Base-by-base conservation (phyloP, 1,139 yeast genomes). In the Magnusiomyces suaveolens region DNA sequence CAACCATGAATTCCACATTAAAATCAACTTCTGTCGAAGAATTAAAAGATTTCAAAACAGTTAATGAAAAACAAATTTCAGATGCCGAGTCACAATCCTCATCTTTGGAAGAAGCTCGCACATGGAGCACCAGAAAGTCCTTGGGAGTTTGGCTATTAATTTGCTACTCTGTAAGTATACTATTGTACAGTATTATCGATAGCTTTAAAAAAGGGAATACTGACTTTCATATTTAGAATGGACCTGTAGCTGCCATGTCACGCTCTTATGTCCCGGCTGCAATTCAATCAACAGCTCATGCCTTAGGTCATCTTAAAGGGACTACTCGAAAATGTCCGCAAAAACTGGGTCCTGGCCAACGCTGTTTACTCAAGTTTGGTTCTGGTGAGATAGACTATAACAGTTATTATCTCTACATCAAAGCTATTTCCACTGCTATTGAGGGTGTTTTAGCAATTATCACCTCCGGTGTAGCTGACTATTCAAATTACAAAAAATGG, bases 241-340 rank as follows among this genome's bases (percentile, higher is more conserved):
- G 78, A 1, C 78, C 78, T 1, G 73, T 70, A n/a, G 69, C 77
- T 2, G 68, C 77, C 1, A 73, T 75, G 77, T 60, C 72, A 1
- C 66, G 76, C 54, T 68, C 76, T 0, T 75, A 75, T 57, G 74
- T 75, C 16, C 75, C 77, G 6, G 78, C 77, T 0, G 68, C 70
- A 0, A 68, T 75, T 43, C 78, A 75, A 60, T 72, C 78, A 0
- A 67, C 69, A 25, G 76, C 75, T 1, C 60, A 68, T 38, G 62
- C 65, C 1, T 59, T 74, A 3, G 78, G 79, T 1, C 57, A 55
- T 41, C 56, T 55, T n/a, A 50, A 53, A 32, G 59, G 59, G 25
- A 59, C 62, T 41, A 66, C 66, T 1, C 60, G 63, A 16, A 54
- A 57, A 0, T 75, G 78, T 60, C 53, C 59, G 0, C 50, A 54